phyloP scores from a whole-genome alignment of 1,284 basidiomycete genomes.

The Apiotrichum gracile region DNA sequence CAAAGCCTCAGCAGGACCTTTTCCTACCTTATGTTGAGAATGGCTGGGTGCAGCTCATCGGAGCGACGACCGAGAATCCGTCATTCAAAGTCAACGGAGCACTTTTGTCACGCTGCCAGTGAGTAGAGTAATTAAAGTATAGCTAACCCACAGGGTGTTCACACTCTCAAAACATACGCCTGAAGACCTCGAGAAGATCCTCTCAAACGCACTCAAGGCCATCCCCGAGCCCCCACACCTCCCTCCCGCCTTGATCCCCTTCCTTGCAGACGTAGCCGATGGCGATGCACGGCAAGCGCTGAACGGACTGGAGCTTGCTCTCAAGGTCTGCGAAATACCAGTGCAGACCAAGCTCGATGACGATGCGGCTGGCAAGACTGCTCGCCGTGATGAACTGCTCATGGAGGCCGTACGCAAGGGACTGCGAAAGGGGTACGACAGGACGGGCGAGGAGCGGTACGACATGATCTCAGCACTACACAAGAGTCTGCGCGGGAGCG shows the following conservation, averaged over 20 bases:
- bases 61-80: conserved; percentile 88
- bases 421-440: conserved; percentile 57
- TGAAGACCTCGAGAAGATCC: conserved; percentile 36
- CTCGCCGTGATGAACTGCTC: conserved; percentile 36
- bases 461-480: conserved; percentile 85
- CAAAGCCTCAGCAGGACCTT: conserved; percentile 74
- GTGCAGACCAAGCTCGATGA: conserved; percentile 19
- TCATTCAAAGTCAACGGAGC: conserved; percentile 77
- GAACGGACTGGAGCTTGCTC: conserved; percentile 48
- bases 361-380: not conserved
- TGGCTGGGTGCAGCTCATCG: conserved; percentile 72
- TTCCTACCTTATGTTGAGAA: conserved; percentile 75
- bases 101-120: conserved; percentile 74
- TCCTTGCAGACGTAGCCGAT: conserved; percentile 49
- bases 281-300: conserved; percentile 51
- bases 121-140: conserved; percentile 24
- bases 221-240: conserved; percentile 40
- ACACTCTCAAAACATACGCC: conserved; percentile 38
- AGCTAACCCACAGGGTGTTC: conserved; percentile 34
- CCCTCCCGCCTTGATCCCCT: conserved; percentile 51
- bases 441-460: conserved; percentile 69
- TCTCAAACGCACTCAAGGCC: conserved; percentile 37
- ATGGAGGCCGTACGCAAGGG: conserved; percentile 46
- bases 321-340: conserved; percentile 38
- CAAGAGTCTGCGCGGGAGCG: conserved; percentile 74